Evolutionary conservation across 2,329 filamentous ascomycete species (phyloP).

Genomic region (Fusarium sterilihyphosum): DNA sequence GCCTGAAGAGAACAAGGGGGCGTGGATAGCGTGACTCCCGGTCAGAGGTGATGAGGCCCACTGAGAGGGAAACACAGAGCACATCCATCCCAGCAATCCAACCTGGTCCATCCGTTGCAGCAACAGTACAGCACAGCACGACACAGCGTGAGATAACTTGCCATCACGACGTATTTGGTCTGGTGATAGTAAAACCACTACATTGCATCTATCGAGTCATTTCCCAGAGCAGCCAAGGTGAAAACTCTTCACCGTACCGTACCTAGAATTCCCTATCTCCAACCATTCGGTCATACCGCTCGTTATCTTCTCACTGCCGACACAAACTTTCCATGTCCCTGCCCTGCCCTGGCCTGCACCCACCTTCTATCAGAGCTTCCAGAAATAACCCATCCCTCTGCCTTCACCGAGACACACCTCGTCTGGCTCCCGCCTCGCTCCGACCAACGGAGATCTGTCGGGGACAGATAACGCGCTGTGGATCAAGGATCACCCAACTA

Average conservation of each 20-base stretch:
- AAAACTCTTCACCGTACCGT: conserved; percentile 6
- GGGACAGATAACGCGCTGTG: conserved; percentile 19
- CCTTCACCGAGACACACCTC: conserved; percentile 22
- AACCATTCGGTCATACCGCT: not conserved
- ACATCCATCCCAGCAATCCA: not conserved
- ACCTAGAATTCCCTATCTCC: conserved; percentile 10
- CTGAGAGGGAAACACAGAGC: not conserved
- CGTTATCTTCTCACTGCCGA: not conserved
- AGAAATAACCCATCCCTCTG: conserved; percentile 9
- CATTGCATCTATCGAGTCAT: conserved; percentile 5
- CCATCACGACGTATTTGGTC: not conserved
- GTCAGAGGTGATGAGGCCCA: conserved; percentile 18
- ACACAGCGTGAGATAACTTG: not conserved
- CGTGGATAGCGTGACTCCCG: conserved; percentile 2
- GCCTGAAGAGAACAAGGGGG: conserved; percentile 14
- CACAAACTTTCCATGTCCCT: not conserved
- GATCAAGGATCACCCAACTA: conserved; percentile 3
- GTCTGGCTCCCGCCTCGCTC: not conserved
- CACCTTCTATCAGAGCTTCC: conserved; percentile 27
- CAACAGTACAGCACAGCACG: not conserved
- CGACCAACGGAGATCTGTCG: conserved; percentile 25
- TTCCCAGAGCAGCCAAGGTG: not conserved
- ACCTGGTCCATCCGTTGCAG: not conserved
- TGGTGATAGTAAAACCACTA: not conserved
- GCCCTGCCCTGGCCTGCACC: not conserved